A percentile compares a stretch with the other conserved stretches of the same genome.
phyloP scores from a whole-genome alignment of 345 rosid genomes.

The Litchi chinensis region DNA sequence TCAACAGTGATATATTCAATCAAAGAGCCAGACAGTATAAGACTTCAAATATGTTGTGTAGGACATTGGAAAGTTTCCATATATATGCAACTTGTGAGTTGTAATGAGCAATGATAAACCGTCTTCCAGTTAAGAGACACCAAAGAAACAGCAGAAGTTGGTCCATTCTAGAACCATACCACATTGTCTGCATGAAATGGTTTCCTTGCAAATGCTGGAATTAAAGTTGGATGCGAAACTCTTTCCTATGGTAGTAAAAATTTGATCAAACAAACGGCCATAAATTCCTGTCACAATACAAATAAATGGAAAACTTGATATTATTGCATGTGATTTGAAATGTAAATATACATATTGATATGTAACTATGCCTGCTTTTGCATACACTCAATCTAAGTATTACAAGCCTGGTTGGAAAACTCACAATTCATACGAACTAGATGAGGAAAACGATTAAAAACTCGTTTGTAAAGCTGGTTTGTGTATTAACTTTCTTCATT shows the following conservation, averaged over 20 bases:
- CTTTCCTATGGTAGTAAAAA: not conserved
- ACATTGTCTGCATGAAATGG: too few relatives aligned
- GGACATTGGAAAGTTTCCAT: too few relatives aligned
- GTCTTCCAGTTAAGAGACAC: too few relatives aligned
- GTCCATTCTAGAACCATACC: too few relatives aligned
- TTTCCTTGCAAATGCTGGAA: not conserved
- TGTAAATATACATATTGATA: not conserved
- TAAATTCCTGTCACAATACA: not conserved
- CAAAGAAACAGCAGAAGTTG: too few relatives aligned
- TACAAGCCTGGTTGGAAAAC: not conserved
- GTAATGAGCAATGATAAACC: too few relatives aligned
- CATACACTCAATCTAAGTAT: not conserved
- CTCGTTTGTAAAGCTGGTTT: not conserved
- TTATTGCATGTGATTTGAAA: not conserved
- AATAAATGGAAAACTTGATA: not conserved
- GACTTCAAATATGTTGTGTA: too few relatives aligned
- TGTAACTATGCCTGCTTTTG: not conserved
- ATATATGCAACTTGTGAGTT: too few relatives aligned
- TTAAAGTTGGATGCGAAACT: too few relatives aligned
- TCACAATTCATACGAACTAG: not conserved
- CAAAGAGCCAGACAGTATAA: not conserved
- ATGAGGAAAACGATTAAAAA: constrained; percentile 4
- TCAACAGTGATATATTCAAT: not conserved
- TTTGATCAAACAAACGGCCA: not conserved
- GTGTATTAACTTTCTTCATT: constrained; percentile 9